Evolutionary conservation across 768 basidiomycete species (phyloP), one percentile per base, ranked within the genome.

Genomic region (Termitomyces sp.): DNA sequence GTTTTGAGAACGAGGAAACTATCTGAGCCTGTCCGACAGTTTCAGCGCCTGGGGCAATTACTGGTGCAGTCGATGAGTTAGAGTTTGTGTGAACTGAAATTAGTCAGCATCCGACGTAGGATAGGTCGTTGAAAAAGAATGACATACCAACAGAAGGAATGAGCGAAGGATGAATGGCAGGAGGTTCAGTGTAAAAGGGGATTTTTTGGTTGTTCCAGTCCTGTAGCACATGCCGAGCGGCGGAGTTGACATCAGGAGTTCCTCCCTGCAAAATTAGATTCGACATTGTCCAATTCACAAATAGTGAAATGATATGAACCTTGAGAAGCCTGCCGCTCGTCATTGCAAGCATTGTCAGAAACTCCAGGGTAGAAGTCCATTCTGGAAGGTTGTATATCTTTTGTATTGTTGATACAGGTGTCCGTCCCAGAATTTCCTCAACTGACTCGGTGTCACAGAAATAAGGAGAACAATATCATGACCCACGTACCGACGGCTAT

Each of bases 171-270:
- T 95, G 93, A 2, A 91, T 69, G 8, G 76, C 67, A 0, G 96
- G 95, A 9, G 95, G 93, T 2, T 76, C 69, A 4, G 93, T 91
- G 74, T 81, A 91, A 74, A 92, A 98, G 0, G 92, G 89, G 12
- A 98, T 96, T 68, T 93, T 96, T 70, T 97, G 94, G 58, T 92
- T 85, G 66, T 98, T 98, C 95, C 96, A 99, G 69, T 99, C 95
- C 51, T 78, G 83, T 1, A 98, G 72, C 24, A 98, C 81, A 15
- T 88, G 85, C 34, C 92, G 86, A 0, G 95, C 93, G 0, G 93
- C 83, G 6, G 89, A 78, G 45, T 88, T 83, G 34, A 95, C 71
- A 70, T 98, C 94, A 1, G 96, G 95, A 0, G 93, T 89, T 50
- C 96, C 96, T 33, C 95, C 95, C 89, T 92, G 63, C 0, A 39